Evolutionary conservation across 495 filamentous ascomycete species (phyloP), one percentile per base, ranked within the genome.

Genomic region (Lasiosphaeria ovina): DNA sequence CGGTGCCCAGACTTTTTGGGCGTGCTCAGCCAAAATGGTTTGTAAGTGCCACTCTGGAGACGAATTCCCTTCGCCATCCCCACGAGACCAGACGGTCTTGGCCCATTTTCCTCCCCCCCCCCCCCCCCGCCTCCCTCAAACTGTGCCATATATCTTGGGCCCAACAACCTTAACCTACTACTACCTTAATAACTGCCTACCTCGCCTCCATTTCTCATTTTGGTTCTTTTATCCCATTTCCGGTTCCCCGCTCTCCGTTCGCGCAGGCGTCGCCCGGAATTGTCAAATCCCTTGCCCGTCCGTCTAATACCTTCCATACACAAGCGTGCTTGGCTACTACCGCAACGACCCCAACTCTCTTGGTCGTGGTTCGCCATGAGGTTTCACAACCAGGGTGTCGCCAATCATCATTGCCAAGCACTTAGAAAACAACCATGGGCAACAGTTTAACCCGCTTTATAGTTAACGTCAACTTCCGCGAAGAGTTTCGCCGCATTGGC

Each of bases 401-500:
- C 11, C 56, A 9, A 38, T 40, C 56, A 51, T 6, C n/a, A 51
- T 6, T 14, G 12, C 44, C 31, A 35, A 12, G 12, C 9, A 7
- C 8, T 57, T 35, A 6, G 8, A 16, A 48, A 44, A 57, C n/a
- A 57, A n/a, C 17, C 36, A 58, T 58, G 56, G 47, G 34, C 56
- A 44, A 8, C n/a, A 32, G 11, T 44, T 58, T 58, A 58, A 57
- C 55, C 17, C 55, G 10, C 14, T 31, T 16, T 49, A 49, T 59
- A 68, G 66, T 65, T 45, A 59, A 60, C 24, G 40, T 65, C 57
- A 60, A 62, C 35, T 51, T 53, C 11, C 62, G 60, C 54, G 44
- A 62, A 35, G 36, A 54, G n/a, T 55, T 62, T 8, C 62, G 62
- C 48, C 62, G 62, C 6, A 31, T 61, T 33, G 55, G 48, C 31